Evolutionary conservation across 129 eudicot genomes (phyloP).

Genomic region (Erigeron canadensis): DNA sequence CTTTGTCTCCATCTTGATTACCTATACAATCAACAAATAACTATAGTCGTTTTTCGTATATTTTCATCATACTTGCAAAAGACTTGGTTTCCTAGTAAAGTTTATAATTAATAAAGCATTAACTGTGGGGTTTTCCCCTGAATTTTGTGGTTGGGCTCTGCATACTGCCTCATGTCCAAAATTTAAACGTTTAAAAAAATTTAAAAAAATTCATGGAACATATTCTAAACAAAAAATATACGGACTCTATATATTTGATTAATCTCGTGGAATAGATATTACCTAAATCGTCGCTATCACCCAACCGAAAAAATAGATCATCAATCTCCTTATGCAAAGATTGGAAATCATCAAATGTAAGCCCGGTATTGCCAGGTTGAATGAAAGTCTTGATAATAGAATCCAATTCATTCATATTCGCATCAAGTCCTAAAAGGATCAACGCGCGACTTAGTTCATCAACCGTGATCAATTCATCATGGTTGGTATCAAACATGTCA

Average conservation of each 20-base stretch:
- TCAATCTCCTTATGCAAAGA: slow-evolving; percentile 55
- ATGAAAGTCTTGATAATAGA: slow-evolving; percentile 47
- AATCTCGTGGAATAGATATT: background rate
- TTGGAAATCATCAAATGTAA: slow-evolving; percentile 63
- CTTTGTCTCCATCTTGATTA: background rate
- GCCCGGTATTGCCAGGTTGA: slow-evolving; percentile 54
- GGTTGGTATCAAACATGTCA: slow-evolving; percentile 71
- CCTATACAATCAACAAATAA: background rate
- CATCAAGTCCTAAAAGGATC: slow-evolving; percentile 54
- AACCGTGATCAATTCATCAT: slow-evolving; percentile 52
- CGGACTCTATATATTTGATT: too few species aligned
- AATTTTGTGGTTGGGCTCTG: too few species aligned
- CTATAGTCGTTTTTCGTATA: too few species aligned
- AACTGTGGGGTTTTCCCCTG: too few species aligned
- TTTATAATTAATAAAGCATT: too few species aligned
- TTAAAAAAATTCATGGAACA: too few species aligned
- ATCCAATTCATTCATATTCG: slow-evolving; percentile 47
- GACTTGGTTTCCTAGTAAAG: too few species aligned
- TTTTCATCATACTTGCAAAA: too few species aligned
- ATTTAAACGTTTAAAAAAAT: too few species aligned
- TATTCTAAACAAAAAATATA: too few species aligned
- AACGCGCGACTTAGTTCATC: slow-evolving; percentile 75
- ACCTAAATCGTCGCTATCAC: slow-evolving; percentile 12
- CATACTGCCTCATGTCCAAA: too few species aligned
- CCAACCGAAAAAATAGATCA: slow-evolving; percentile 51